phyloP scores from a whole-genome alignment of 2,329 filamentous ascomycete genomes.

The Eutypa lata region DNA sequence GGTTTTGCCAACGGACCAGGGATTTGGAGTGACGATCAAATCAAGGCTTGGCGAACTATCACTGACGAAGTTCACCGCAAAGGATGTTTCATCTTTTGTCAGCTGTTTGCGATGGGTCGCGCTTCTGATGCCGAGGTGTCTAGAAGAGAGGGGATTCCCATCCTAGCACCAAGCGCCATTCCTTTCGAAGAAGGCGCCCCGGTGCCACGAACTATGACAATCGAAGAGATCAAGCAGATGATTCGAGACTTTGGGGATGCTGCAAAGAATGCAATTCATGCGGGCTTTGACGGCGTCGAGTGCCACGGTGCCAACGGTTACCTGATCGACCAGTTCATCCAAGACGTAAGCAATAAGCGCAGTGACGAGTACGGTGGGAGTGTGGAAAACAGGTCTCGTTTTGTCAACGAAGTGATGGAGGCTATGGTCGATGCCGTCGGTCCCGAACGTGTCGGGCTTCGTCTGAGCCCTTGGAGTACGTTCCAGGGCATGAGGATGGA shows the following conservation, averaged over 20 bases:
- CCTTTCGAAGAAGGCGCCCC: constrained; percentile 22
- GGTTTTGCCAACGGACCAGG: constrained; percentile 48
- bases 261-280: constrained; percentile 52
- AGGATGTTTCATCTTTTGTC: constrained; percentile 53
- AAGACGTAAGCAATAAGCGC: constrained; percentile 19
- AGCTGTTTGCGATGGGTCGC: constrained; percentile 59
- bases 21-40: constrained; percentile 49
- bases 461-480: constrained; percentile 56
- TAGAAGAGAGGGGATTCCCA: constrained; percentile 7
- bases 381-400: constrained; percentile 36
- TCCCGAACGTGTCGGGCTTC: constrained; percentile 49
- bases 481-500: constrained; percentile 64
- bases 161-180: constrained; percentile 29
- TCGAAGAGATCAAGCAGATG: constrained; percentile 61
- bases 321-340: constrained; percentile 54
- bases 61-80: constrained; percentile 58
- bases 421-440: constrained; percentile 41
- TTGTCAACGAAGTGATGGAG: constrained; percentile 49
- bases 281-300: constrained; percentile 61
- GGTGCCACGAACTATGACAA: constrained; percentile 58
- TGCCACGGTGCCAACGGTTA: constrained; percentile 50
- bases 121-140: constrained; percentile 31
- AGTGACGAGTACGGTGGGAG: constrained; percentile 21
- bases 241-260: constrained; percentile 58
- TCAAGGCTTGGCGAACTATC: constrained; percentile 53